Conservation (phyloP, 371 early-diverging fungal species). For the Actinomortierella ambigua region DNA sequence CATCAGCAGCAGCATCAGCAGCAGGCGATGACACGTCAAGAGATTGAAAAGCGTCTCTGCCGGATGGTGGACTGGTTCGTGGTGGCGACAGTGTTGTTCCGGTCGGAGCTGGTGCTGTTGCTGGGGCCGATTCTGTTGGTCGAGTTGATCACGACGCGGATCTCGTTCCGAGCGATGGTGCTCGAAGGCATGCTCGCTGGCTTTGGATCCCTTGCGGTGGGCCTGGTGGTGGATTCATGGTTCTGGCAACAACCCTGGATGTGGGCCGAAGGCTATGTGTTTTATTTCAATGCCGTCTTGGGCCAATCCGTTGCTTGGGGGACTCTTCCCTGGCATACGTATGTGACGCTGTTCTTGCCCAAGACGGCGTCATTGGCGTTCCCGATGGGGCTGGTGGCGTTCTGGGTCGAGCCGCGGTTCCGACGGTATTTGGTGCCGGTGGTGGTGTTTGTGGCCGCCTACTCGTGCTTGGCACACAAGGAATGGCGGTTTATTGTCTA, state of each 20-base stretch:
- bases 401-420: slow-evolving; percentile 45
- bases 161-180: slow-evolving; percentile 35
- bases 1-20: no score
- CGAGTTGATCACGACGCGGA: slow-evolving; percentile 45
- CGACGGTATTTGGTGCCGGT: slow-evolving; percentile 64
- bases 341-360: slow-evolving; percentile 78
- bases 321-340: slow-evolving; percentile 73
- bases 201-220: slow-evolving; percentile 49
- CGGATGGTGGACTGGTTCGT: slow-evolving; percentile 63
- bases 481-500: slow-evolving; percentile 97
- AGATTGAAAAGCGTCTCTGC: no score
- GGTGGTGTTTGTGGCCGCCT: slow-evolving; percentile 61
- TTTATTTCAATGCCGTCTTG: slow-evolving; percentile 85
- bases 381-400: slow-evolving; percentile 64
- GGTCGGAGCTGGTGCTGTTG: slow-evolving; percentile 78
- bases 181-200: slow-evolving; percentile 46
- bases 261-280: slow-evolving; percentile 90
- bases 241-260: slow-evolving; percentile 75
- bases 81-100: slow-evolving; percentile 74
- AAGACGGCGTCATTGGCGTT: slow-evolving; percentile 71
- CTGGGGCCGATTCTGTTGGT: slow-evolving; percentile 49
- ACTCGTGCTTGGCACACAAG: slow-evolving; percentile 90
- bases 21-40: no score
- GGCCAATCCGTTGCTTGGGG: slow-evolving; percentile 88
- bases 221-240: slow-evolving; percentile 79